Evolutionary conservation across 177 flowering plant species (phyloP), one percentile per base, ranked within the genome.

Genomic region (Vitis hybrid): DNA sequence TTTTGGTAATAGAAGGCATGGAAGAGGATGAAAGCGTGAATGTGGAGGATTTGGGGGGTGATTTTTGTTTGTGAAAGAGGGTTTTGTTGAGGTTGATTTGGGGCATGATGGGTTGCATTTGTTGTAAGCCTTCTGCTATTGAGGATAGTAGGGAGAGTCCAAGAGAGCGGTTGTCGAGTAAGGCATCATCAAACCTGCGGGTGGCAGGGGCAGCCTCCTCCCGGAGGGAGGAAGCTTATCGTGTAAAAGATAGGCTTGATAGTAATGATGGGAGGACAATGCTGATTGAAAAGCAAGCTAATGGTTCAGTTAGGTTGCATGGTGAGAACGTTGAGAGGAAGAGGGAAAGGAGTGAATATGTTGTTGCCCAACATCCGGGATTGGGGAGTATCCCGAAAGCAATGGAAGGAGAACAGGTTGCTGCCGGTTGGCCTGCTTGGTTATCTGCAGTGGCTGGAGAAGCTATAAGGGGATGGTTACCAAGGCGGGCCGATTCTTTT

Each of bases 391-490:
- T 90, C 55, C 91, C 93, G 0, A 90, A 84, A 76, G 93, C 87
- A 7, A 39, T 55, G 1, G 97, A 91, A 74, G 97, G 95, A 56
- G 98, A 93, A 73, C 94, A 91, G 77, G 89, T 93, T 6, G 93
- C 99, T 0, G 99, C 98, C 8, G 99, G 98, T 39, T 95, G 99
- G 99, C 99, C 99, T 49, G 63, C 94, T n/a, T 95, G 99, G 99
- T 85, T 95, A 49, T 91, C 96, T 26, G 88, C 90, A 1, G 98
- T 93, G 50, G 99, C 99, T 34, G 98, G 98, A 39, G 99, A 95
- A 68, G 98, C 99, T 50, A 90, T 95, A 56, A 81, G 73, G 68
- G 99, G 99, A 52, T 95, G 98, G 99, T 71, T 89, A 17, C 98
- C 98, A 5, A 86, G 99, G 17, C 89, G 90, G 49, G 97, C 94